phyloP scores from a whole-genome alignment of 495 filamentous ascomycete genomes.

The Hypoxylon rickii region DNA sequence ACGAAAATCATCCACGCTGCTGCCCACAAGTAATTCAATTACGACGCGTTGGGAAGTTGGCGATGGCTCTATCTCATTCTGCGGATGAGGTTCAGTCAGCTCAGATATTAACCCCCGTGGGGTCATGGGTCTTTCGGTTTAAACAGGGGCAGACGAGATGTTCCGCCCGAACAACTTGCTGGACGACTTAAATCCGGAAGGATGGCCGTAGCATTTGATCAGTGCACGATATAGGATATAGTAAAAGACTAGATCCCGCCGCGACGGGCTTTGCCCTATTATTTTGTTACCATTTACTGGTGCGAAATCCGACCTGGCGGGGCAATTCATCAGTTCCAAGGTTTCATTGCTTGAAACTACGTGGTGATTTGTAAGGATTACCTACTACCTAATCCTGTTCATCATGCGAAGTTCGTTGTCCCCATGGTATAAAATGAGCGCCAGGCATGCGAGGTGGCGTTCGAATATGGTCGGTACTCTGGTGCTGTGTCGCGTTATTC shows the following conservation, averaged over 20 bases:
- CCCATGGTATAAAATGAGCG: background rate
- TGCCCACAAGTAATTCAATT: no score
- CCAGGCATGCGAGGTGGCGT: background rate
- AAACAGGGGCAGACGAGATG: background rate
- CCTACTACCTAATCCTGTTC: no score
- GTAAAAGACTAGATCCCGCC: no score
- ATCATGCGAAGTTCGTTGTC: no score
- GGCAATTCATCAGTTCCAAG: background rate
- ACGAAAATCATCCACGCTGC: no score
- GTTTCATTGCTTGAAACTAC: background rate
- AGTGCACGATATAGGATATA: no score
- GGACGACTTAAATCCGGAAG: background rate
- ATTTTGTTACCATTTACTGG: background rate
- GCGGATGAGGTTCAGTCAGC: no score
- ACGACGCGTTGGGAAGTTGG: no score
- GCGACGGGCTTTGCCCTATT: background rate
- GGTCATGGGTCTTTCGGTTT: background rate
- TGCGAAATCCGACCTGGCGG: background rate
- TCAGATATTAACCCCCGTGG: no score
- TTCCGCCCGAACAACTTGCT: background rate
- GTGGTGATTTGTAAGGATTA: no score
- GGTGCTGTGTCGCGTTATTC: background rate
- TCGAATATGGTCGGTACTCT: background rate
- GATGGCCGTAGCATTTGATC: background rate
- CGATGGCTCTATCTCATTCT: no score